A percentile compares a stretch with the other conserved stretches of the same genome.
Evolutionary conservation across 2,329 filamentous ascomycete species (phyloP).

Genomic region (Diaporthe vexans): DNA sequence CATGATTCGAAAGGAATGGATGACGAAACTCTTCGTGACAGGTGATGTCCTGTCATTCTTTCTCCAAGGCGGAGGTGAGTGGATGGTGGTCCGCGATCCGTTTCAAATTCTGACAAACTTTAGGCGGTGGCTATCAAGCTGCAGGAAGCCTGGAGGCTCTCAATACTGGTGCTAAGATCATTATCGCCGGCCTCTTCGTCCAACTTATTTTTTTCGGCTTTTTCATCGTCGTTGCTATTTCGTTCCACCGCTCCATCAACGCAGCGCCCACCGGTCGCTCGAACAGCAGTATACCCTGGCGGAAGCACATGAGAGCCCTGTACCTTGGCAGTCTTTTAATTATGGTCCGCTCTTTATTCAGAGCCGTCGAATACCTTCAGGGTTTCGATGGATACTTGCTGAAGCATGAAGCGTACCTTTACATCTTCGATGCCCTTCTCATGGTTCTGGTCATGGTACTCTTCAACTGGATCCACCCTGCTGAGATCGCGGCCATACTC

Average conservation of each 20-base stretch:
- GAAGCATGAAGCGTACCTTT: slow-evolving; percentile 59
- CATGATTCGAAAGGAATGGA: slow-evolving; percentile 14
- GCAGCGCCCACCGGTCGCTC: slow-evolving; percentile 2
- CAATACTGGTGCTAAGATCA: slow-evolving; percentile 42
- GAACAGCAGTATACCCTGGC: slow-evolving; percentile 44
- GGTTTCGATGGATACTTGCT: slow-evolving; percentile 59
- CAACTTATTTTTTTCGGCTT: slow-evolving; percentile 65
- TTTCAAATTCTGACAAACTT: not conserved
- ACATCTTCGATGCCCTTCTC: slow-evolving; percentile 49
- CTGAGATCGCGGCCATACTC: not conserved
- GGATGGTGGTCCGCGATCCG: not conserved
- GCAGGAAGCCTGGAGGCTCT: slow-evolving; percentile 35
- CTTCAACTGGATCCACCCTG: slow-evolving; percentile 18
- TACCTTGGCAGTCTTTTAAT: slow-evolving; percentile 47
- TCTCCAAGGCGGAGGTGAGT: slow-evolving; percentile 19
- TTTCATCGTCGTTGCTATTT: slow-evolving; percentile 58
- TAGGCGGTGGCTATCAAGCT: slow-evolving; percentile 2
- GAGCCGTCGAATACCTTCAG: slow-evolving; percentile 57
- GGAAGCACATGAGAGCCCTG: slow-evolving; percentile 42
- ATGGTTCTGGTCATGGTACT: slow-evolving; percentile 36
- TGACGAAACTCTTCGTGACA: slow-evolving; percentile 35
- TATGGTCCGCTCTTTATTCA: slow-evolving; percentile 53
- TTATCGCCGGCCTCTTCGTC: slow-evolving; percentile 57
- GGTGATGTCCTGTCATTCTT: slow-evolving; percentile 34
- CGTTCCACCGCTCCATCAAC: slow-evolving; percentile 59